Percentiles rank a stretch among this genome's conserved stretches.
Evolutionary conservation across 257 asterid genomes (phyloP).

Genomic region (Ligustrum vulgare): DNA sequence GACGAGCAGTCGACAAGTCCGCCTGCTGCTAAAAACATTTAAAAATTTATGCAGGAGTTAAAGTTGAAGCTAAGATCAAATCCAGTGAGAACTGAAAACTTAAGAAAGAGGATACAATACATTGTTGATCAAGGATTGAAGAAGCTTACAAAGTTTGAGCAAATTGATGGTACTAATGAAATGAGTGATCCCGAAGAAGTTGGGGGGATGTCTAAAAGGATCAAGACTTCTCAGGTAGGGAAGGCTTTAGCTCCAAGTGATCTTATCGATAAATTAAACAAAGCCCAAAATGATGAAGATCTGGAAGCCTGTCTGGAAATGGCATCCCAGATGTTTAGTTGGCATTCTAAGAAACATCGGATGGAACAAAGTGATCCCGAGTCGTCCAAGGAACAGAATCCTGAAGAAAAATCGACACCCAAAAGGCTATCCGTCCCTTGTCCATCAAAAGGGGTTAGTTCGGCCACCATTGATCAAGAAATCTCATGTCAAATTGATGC

Average conservation of each 20-base stretch:
- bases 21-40: conserved; percentile 35
- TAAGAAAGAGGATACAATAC: conserved; percentile 67
- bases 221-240: conserved; percentile 51
- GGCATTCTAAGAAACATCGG: conserved; percentile 26
- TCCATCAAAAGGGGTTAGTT: conserved; percentile 60
- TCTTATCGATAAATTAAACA: conserved; percentile 68
- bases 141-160: conserved; percentile 49
- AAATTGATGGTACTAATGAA: conserved; percentile 32
- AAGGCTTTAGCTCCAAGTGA: conserved; percentile 46
- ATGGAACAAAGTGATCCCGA: conserved; percentile 27
- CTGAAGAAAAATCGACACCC: conserved; percentile 16
- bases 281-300: conserved; percentile 76
- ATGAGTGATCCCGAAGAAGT: conserved; percentile 48
- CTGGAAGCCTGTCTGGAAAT: conserved; percentile 61
- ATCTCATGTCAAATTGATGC: conserved; percentile 47
- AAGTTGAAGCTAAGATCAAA: conserved; percentile 68
- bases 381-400: conserved; percentile 25
- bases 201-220: conserved; percentile 46
- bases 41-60: conserved; percentile 36
- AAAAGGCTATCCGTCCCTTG: conserved; percentile 21
- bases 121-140: conserved; percentile 70
- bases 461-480: conserved; percentile 47
- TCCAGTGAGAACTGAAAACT: conserved; percentile 54
- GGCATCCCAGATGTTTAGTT: conserved; percentile 48
- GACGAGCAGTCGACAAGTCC: conserved; percentile 34